Conservation (phyloP, 495 filamentous ascomycete genomes). For the Daldinia grandis region DNA sequence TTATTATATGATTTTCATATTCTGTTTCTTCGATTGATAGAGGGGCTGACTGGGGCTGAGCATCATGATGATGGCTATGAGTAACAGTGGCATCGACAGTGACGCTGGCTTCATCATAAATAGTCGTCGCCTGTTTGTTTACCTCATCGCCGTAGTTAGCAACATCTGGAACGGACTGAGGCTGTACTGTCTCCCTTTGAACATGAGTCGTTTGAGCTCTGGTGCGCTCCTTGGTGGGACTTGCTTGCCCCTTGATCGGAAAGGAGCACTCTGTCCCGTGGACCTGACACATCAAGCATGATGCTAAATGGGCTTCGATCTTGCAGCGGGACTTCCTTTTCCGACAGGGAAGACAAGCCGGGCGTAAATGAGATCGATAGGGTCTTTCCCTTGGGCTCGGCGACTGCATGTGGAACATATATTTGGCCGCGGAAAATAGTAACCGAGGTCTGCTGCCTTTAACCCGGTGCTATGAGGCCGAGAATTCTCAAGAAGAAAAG, state of each 20-base stretch:
- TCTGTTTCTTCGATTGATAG: neutral
- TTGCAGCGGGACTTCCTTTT: slow-evolving; percentile 25
- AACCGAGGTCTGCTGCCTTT: neutral
- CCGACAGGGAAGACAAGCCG: slow-evolving; percentile 17
- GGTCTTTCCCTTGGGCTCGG: neutral
- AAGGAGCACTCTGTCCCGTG: neutral
- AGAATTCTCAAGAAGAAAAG: too few relatives aligned
- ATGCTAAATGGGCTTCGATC: slow-evolving; percentile 3
- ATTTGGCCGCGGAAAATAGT: neutral
- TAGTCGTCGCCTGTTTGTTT: neutral
- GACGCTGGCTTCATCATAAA: neutral
- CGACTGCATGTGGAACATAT: neutral
- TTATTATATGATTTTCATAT: neutral
- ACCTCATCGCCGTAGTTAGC: neutral
- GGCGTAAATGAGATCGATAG: slow-evolving; percentile 15
- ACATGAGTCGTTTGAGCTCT: neutral
- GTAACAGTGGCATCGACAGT: neutral
- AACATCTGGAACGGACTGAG: neutral
- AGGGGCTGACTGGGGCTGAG: neutral
- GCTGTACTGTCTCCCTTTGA: neutral
- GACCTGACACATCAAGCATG: neutral
- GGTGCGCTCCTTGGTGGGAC: neutral
- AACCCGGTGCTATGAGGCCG: neutral
- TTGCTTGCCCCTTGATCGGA: neutral
- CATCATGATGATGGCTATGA: neutral